A percentile compares a stretch with the other conserved stretches of the same genome.
Conservation (phyloP, 768 basidiomycete genomes). For the Lyophyllum semitale region DNA sequence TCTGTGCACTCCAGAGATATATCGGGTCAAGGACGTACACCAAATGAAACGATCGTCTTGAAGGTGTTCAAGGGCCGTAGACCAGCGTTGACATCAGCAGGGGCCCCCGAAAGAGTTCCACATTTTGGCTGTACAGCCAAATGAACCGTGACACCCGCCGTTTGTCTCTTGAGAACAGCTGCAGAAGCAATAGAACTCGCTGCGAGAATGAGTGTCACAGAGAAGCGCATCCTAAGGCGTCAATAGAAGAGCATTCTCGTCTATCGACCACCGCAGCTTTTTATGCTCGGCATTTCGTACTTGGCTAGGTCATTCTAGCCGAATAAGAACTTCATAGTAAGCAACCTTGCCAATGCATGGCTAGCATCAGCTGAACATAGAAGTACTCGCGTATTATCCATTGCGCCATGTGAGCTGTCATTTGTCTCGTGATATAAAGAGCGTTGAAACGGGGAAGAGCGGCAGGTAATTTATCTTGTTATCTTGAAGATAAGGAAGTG, state of each 20-base stretch:
- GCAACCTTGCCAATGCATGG: background rate
- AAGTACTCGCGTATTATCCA: slow-evolving; percentile 22
- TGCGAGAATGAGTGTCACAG: slow-evolving; percentile 16
- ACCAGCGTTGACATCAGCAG: slow-evolving; percentile 48
- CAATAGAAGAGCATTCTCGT: background rate
- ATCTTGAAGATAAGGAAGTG: background rate
- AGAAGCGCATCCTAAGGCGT: slow-evolving; percentile 14
- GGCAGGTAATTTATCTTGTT: too few relatives aligned
- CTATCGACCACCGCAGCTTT: slow-evolving; percentile 2
- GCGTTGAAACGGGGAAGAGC: background rate
- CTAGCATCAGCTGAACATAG: slow-evolving; percentile 11
- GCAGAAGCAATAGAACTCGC: slow-evolving; percentile 22
- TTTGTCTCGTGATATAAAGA: slow-evolving; percentile 7
- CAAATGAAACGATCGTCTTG: slow-evolving; percentile 54
- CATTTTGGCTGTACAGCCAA: slow-evolving; percentile 51
- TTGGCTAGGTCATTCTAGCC: slow-evolving; percentile 4
- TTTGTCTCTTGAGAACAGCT: slow-evolving; percentile 11
- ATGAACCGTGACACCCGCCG: slow-evolving; percentile 17
- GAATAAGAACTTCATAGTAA: background rate
- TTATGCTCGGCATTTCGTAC: slow-evolving; percentile 7
- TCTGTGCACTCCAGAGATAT: background rate
- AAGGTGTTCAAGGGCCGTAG: slow-evolving; percentile 33
- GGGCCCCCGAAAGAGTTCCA: slow-evolving; percentile 36
- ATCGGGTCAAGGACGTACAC: slow-evolving; percentile 30
- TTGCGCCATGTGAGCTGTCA: slow-evolving; percentile 18